Percentiles rank a stretch among this genome's conserved stretches.
Evolutionary conservation across 2,329 filamentous ascomycete genomes (phyloP).

Genomic region (Fusarium chaquense): DNA sequence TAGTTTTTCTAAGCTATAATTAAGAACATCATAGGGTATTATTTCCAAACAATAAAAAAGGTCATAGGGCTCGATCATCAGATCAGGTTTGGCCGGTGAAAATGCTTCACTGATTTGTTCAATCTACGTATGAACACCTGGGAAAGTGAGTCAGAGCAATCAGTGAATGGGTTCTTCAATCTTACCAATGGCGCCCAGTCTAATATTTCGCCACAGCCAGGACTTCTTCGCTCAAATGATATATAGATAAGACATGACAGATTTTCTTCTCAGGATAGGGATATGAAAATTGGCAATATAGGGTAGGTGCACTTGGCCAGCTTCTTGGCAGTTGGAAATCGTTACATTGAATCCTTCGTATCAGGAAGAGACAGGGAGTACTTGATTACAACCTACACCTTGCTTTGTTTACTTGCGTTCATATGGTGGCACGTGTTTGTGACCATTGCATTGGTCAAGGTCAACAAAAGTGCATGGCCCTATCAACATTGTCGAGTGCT

Average conservation of each 20-base stretch:
- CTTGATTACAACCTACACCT: background rate
- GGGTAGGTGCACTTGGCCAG: background rate
- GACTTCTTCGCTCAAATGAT: background rate
- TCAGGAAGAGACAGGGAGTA: background rate
- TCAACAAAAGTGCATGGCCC: background rate
- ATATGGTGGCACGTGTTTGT: background rate
- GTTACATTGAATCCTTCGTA: background rate
- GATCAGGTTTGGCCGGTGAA: background rate
- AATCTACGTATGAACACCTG: background rate
- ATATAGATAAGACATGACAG: background rate
- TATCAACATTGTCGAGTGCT: background rate
- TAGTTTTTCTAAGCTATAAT: no score
- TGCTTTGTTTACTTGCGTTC: background rate
- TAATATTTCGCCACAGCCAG: background rate
- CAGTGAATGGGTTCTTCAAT: background rate
- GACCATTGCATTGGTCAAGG: background rate
- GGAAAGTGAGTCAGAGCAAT: background rate
- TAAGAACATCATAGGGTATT: no score
- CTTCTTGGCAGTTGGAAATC: background rate
- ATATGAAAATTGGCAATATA: background rate
- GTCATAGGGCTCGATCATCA: background rate
- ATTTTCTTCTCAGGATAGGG: background rate
- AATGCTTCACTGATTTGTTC: background rate
- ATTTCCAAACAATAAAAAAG: no score
- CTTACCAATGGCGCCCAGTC: background rate